A percentile compares a stretch with the other conserved stretches of the same genome.
These are phyloP conservation scores for Pseudocercospora musae DNA, from an alignment of 2,329 filamentous ascomycete species.

Conservation along the genomic window DNA sequence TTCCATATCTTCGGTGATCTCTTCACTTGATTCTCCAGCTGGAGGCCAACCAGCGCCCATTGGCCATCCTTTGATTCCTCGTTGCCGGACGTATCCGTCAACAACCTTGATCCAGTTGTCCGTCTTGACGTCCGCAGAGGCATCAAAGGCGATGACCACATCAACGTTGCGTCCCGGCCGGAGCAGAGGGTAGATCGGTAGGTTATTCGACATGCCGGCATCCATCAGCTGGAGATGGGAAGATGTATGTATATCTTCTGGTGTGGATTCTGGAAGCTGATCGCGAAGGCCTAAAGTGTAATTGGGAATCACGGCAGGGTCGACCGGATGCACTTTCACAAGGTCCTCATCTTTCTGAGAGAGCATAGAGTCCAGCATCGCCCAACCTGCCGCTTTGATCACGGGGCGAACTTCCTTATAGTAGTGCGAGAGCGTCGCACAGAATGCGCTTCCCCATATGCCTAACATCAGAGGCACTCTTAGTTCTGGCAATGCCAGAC, in stretches of 20 bases:
- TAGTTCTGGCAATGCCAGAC: conserved; percentile 75
- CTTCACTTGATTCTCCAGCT: conserved; percentile 49
- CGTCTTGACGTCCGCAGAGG: conserved; percentile 84
- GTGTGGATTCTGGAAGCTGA: conserved; percentile 70
- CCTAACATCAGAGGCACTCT: conserved; percentile 82
- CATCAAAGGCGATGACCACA: conserved; percentile 88
- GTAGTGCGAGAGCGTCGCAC: conserved; percentile 91
- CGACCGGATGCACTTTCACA: conserved; percentile 89
- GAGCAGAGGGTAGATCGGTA: conserved; percentile 91
- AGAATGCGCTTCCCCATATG: conserved; percentile 96
- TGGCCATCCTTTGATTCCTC: conserved; percentile 91
- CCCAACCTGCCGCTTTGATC: conserved; percentile 70
- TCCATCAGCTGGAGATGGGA: conserved; percentile 75
- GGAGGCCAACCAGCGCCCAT: conserved; percentile 92
- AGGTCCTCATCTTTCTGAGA: conserved; percentile 79
- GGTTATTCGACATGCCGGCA: conserved; percentile 96
- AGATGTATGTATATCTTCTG: conserved; percentile 67
- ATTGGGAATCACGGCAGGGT: conserved; percentile 87
- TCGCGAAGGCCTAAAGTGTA: conserved; percentile 79
- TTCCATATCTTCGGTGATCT: conserved; percentile 58
- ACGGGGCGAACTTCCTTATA: conserved; percentile 90
- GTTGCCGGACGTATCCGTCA: conserved; percentile 87
- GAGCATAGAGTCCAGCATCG: conserved; percentile 73
- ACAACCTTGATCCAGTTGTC: conserved; percentile 96
- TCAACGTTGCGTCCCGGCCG: conserved; percentile 86